Evolutionary conservation across 148 eudicot genomes (phyloP), one percentile per base, ranked within the genome.

Genomic region (Vaccinium macrocarpon): DNA sequence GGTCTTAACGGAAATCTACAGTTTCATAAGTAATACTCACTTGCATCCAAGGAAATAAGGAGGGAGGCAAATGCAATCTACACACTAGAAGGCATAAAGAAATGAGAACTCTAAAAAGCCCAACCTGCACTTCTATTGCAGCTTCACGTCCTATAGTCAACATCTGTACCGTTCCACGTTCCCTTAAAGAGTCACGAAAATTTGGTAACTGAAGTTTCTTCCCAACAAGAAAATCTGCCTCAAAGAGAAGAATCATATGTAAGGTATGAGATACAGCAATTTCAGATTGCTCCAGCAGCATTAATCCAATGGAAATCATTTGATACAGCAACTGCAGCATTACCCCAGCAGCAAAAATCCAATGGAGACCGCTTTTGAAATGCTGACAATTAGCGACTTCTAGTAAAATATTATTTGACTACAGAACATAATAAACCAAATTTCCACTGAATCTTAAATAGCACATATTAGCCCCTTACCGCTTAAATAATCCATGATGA

Each of bases 341-440:
- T 94, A 95, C 98, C 97, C 92, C 97, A 92, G 98, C 99, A 95
- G 93, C 98, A 95, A 88, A 90, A 91, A 84, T 93, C 98, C 95
- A 92, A 90, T 90, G 92, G 93, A 90, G 91, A 90, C 91, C 90
- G 92, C 89, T 91, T 96, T 91, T 92, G 92, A 91, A 83, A 93
- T 89, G 97, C 99, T 96, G 99, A 90, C 97, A 96, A 94, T 94
- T 91, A 91, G 96, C 90, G 90, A 92, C 93, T 93, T 87, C 84
- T 82, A 88, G 90, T 93, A 85, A 92, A 92, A 87, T 84, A 89
- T 86, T 84, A 72, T 84, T 61, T 86, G 90, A 84, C 80, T 27
- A 84, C 82, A 89, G 84, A 86, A 90, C 83, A 80, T 57, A 52
- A 84, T 64, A 84, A 84, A 85, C 72, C 51, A 81, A 51, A 86